Evolutionary conservation across 2,329 filamentous ascomycete genomes (phyloP), one percentile per base, ranked within the genome.

Genomic region (Xylariaceae sp.): DNA sequence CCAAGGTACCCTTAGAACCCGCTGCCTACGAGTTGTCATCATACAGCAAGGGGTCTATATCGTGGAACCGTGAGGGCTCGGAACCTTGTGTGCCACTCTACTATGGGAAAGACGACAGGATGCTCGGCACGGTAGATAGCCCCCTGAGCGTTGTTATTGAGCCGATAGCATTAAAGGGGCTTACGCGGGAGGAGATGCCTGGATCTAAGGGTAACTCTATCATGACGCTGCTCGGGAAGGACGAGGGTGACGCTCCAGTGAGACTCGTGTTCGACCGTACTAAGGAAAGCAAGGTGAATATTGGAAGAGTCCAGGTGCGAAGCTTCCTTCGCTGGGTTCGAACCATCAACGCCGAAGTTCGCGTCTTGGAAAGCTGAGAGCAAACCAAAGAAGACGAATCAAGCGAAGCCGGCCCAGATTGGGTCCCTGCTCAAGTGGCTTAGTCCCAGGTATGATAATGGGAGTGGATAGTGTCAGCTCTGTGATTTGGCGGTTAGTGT

Each of bases 301-400:
- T 52, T 31, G 65, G 69, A 4, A 68, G 62, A 45, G 50, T 65
- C 12, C 68, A 70, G 36, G 51, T 45, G 12, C 61, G 61, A 8
- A 39, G 46, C 2, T 69, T 71, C 11, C 58, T 65, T 16, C 55
- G 56, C 29, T 71, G 67, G 69, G 47, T 70, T 16, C 59, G 62
- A 19, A 17, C 8, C 2, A 50, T 65, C 9, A 66, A 64, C 21
- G 54, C 56, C 0, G 45, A 46, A 2, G 54, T 69, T 31, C 31
- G 33, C 23, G 57, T 53, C 41, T n/a, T 65, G 17, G 56, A 53
- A n/a, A 29, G n/a, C 9, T 54, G 48, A 54, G 41, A 39, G 16
- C 3, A 33, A 29, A 33, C n/a, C n/a, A 21, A 8, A 5, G 1
- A 28, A 14, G 9, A 23, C 7, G n/a, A 26, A 26, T 19, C n/a